phyloP scores from a whole-genome alignment of 1,284 basidiomycete species.

The Hemileia vastatrix region DNA sequence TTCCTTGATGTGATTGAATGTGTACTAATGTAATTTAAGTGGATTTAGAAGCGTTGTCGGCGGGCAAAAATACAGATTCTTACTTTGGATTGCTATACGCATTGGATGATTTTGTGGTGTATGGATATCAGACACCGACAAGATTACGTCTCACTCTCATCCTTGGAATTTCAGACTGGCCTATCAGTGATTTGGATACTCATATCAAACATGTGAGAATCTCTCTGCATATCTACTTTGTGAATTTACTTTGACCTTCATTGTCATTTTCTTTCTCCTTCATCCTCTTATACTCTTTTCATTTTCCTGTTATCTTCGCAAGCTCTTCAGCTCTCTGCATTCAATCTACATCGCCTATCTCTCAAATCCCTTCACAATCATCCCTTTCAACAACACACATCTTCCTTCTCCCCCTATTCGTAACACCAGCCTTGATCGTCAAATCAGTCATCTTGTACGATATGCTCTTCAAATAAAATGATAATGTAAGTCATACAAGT shows the following conservation, averaged over 20 bases:
- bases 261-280: background rate
- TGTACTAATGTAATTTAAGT: too few relatives aligned
- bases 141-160: slow-evolving; percentile 15
- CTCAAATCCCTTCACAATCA: slow-evolving; percentile 14
- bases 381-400: slow-evolving; percentile 2
- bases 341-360: slow-evolving; percentile 14
- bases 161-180: slow-evolving; percentile 12
- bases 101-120: slow-evolving; percentile 18
- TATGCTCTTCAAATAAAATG: too few relatives aligned
- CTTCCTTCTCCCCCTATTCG: slow-evolving; percentile 7
- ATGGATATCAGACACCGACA: slow-evolving; percentile 22
- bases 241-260: background rate
- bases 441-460: too few relatives aligned
- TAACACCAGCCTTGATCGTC: slow-evolving; percentile 11
- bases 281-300: background rate
- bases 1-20: too few relatives aligned
- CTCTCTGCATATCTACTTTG: background rate
- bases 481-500: too few relatives aligned
- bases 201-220: slow-evolving; percentile 16
- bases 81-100: slow-evolving; percentile 23
- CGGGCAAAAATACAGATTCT: slow-evolving; percentile 9
- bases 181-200: slow-evolving; percentile 16
- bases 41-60: too few relatives aligned
- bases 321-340: slow-evolving; percentile 20
- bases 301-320: background rate